phyloP scores from a whole-genome alignment of 2,329 filamentous ascomycete genomes.

The Pseudocercospora pini-densiflorae region DNA sequence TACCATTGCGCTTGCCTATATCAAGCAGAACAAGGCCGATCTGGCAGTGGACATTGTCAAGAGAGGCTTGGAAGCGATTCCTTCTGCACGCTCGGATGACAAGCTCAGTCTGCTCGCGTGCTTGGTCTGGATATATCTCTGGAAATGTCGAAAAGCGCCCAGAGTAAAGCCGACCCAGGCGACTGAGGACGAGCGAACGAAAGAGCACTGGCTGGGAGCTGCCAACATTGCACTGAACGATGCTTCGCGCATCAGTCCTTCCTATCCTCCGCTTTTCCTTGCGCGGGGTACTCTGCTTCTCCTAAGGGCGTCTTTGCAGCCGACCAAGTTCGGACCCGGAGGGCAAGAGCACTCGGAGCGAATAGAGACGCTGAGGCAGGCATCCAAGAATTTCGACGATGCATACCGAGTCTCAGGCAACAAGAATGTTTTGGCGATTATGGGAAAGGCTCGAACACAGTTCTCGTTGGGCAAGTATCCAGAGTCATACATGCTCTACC shows the following conservation, averaged over 20 bases:
- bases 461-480: constrained; percentile 86
- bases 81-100: constrained; percentile 71
- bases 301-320: constrained; percentile 83
- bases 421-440: constrained; percentile 87
- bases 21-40: constrained; percentile 92
- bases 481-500: constrained; percentile 82
- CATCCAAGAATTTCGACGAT: constrained; percentile 93
- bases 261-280: constrained; percentile 87
- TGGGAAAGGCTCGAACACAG: constrained; percentile 85
- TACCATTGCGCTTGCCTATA: constrained; percentile 94
- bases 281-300: constrained; percentile 89
- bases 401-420: constrained; percentile 82
- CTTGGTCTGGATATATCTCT: constrained; percentile 88
- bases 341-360: constrained; percentile 70
- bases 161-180: constrained; percentile 64
- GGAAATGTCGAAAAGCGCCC: constrained; percentile 83
- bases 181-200: constrained; percentile 78
- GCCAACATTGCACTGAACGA: constrained; percentile 95
- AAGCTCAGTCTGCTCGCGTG: constrained; percentile 82
- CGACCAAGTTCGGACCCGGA: constrained; percentile 65
- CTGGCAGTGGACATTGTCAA: constrained; percentile 74
- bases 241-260: constrained; percentile 89
- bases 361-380: constrained; percentile 79
- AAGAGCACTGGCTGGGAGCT: constrained; percentile 87
- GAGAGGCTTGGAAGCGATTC: constrained; percentile 73